Evolutionary conservation across 2,329 filamentous ascomycete genomes (phyloP), one percentile per base, ranked within the genome.

Genomic region (Colletotrichum cordylinicola): DNA sequence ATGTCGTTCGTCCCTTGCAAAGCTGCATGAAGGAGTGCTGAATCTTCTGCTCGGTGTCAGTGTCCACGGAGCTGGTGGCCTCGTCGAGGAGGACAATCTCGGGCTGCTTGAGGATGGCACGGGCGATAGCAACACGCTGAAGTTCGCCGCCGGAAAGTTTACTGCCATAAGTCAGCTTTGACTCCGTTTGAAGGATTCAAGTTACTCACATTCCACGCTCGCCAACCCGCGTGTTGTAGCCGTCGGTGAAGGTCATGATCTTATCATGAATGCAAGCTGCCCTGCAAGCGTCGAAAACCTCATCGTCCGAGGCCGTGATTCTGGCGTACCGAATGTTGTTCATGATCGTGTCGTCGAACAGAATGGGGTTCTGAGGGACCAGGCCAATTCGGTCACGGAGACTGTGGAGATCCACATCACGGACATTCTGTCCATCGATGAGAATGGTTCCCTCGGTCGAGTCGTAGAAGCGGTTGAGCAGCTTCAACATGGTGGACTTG

Each of bases 1-100:
- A 93, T 0, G 92, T 94, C 2, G 92, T 94, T 29, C 92, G 90
- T 3, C 89, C 90, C 74, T 89, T 85, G 77, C 91, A 92, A 9
- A 93, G 86, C 66, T 86, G 86, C 73, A 85, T 86, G 69, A 94
- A 88, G 0, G 92, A 92, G 37, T 90, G 86, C 79, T 94, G 92
- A 61, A 94, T 94, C 78, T 91, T 90, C 71, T 91, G 90, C 82
- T 94, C 92, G 2, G 92, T 94, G 39, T 93, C 91, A 0, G 93
- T 93, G 76, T 95, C 92, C 74, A 96, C 92, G 8, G 94, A 93
- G 48, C 93, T 95, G 6, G 95, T 96, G 2, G 94, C 93, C 83
- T 96, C 94, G 78, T 96, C 94, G 1, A 96, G 88, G 52, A 96
- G 88, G 12, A 96, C 91, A 75, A 96, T 92, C 72, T 94, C 92